Conservation (phyloP, 1,284 basidiomycete genomes). For the Papiliotrema flavescens region DNA sequence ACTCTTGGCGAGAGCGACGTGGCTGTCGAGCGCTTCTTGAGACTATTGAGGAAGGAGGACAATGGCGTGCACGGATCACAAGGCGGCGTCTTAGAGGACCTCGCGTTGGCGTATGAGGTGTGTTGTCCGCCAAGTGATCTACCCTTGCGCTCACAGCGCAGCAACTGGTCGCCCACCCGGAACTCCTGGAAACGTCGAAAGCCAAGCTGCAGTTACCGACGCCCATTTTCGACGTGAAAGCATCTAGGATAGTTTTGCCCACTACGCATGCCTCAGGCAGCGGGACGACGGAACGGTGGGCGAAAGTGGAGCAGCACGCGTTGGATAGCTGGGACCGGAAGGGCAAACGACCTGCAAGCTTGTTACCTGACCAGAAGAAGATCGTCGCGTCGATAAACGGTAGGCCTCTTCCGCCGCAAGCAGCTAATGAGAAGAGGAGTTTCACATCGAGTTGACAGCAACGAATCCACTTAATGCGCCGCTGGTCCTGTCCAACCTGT, state of each 20-base stretch:
- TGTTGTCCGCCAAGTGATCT: no score
- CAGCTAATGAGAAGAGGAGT: conserved; percentile 36
- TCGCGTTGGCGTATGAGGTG: conserved; percentile 52
- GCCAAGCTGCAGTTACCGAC: conserved; percentile 34
- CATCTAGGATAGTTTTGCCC: conserved; percentile 29
- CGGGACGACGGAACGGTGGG: conserved; percentile 19
- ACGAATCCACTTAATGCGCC: conserved; percentile 50
- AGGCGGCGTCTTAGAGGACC: conserved; percentile 50
- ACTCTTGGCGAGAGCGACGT: conserved; percentile 51
- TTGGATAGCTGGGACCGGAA: conserved; percentile 39
- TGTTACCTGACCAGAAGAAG: conserved; percentile 26
- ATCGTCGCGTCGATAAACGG: conserved; percentile 12
- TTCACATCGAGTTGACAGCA: conserved; percentile 47
- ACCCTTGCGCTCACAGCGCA: conserved; percentile 18
- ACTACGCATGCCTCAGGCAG: conserved; percentile 18
- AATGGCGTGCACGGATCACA: conserved; percentile 37
- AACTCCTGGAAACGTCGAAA: conserved; percentile 24
- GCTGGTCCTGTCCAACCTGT: conserved; percentile 30
- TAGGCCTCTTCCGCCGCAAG: conserved; percentile 3
- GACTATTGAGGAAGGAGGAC: conserved; percentile 43
- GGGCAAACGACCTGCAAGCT: conserved; percentile 36
- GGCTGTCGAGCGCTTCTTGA: conserved; percentile 51
- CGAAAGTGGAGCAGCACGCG: conserved; percentile 27
- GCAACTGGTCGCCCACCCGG: conserved; percentile 37
- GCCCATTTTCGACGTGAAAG: conserved; percentile 35